Evolutionary conservation across 805 yeast genomes (phyloP).

Genomic region (Kodamaea hsintzibuensis): DNA sequence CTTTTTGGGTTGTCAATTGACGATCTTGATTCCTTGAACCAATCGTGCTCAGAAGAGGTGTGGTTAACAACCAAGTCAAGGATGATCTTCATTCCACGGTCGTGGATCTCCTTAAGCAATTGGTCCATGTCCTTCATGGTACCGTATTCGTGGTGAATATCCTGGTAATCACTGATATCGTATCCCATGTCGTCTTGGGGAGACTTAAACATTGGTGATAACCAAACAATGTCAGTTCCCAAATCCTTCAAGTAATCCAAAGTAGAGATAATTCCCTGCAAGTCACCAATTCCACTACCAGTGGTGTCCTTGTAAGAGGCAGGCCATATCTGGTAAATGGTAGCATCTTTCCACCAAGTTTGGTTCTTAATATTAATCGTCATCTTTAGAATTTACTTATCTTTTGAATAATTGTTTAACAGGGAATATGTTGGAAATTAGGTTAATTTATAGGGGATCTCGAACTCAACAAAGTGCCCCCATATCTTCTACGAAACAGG

Average conservation of each 20-base stretch:
- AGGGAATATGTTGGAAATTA: background rate
- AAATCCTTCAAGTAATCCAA: slow-evolving; percentile 52
- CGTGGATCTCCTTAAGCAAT: slow-evolving; percentile 48
- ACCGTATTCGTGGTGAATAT: slow-evolving; percentile 54
- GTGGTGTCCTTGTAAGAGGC: slow-evolving; percentile 60
- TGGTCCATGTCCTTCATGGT: slow-evolving; percentile 52
- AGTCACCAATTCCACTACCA: slow-evolving; percentile 60
- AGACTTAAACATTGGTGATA: slow-evolving; percentile 57
- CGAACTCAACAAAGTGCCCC: no score
- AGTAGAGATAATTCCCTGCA: slow-evolving; percentile 53
- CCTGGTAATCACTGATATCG: slow-evolving; percentile 55
- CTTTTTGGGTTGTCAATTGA: slow-evolving; percentile 54
- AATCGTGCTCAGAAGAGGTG: slow-evolving; percentile 53
- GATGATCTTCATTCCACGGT: slow-evolving; percentile 50
- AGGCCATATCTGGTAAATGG: slow-evolving; percentile 61
- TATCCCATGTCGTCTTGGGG: slow-evolving; percentile 67
- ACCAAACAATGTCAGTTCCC: slow-evolving; percentile 56
- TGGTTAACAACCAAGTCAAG: slow-evolving; percentile 61
- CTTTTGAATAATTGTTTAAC: background rate
- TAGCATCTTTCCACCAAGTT: slow-evolving; percentile 58
- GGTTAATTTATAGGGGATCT: background rate
- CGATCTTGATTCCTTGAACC: slow-evolving; percentile 57
- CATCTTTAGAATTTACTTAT: background rate
- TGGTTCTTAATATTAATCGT: slow-evolving; percentile 10
- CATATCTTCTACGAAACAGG: background rate